Evolutionary conservation across 208 protist species (phyloP), one percentile per base, ranked within the genome.

Genomic region (Leptomonas seymouri): DNA sequence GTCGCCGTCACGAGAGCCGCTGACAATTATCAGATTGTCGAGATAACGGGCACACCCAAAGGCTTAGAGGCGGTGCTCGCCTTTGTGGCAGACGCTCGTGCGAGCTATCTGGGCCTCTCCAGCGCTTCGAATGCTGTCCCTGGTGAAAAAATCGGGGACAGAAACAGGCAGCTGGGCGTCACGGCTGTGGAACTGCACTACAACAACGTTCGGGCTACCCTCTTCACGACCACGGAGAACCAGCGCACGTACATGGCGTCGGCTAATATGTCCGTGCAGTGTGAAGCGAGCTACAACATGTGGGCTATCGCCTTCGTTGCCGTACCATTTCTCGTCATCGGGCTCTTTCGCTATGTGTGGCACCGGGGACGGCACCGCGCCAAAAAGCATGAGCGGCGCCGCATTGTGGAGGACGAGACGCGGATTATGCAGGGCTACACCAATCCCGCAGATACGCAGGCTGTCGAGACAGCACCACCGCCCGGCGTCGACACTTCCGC

Each of bases 281-380:
- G 87, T 63, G 49, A 74, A 21, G 8, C 76, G 11, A 74, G 36
- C 27, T 78, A 66, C 31, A 81, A 62, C 23, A 77, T 87, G 34
- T 95, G 90, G 90, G 80, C 83, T 14, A 56, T 95, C 28, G 71
- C 81, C 15, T 57, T 95, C 28, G 74, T 93, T 39, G 72, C 71
- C 18, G 55, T 93, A 18, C 23, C 85, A 1, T 79, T 80, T 5
- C 45, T 90, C 20, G 34, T 72, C 14, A 51, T 85, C 42, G 72
- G 91, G 23, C 11, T 85, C 6, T 86, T 84, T 56, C 71, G 84
- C 21, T 95, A 87, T 36, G 30, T 84, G 2, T 93, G 78, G 71
- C 78, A 81, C 54, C 76, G 70, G 31, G 90, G 85, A 1, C 80
- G 82, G 27, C 77, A 74, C 20, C 56, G 59, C 34, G 76, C 80